A percentile compares a stretch with the other conserved stretches of the same genome.
Evolutionary conservation across 2,329 filamentous ascomycete species (phyloP).

Genomic region (Xylariales sp.): DNA sequence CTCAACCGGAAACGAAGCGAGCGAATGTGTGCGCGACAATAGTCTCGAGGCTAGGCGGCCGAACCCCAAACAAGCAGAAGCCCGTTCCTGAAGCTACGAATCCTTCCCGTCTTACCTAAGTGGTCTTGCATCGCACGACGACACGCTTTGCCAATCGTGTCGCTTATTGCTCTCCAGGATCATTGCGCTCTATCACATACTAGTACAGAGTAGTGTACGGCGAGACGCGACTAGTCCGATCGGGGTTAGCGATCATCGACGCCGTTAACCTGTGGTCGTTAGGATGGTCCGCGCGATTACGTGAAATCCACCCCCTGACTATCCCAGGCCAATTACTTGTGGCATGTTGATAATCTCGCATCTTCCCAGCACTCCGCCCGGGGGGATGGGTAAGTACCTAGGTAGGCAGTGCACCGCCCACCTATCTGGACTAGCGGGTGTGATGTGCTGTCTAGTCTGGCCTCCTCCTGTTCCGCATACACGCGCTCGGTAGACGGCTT

Average conservation of each 20-base stretch:
- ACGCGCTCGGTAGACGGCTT: too few species aligned
- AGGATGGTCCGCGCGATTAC: not conserved
- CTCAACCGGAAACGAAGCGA: not conserved
- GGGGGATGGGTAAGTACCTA: not conserved
- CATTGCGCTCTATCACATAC: not conserved
- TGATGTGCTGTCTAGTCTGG: too few species aligned
- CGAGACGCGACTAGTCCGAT: not conserved
- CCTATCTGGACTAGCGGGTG: too few species aligned
- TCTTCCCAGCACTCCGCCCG: not conserved
- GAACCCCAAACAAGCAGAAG: not conserved
- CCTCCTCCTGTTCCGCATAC: too few species aligned
- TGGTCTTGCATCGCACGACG: not conserved
- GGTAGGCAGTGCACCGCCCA: too few species aligned
- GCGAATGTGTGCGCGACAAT: not conserved
- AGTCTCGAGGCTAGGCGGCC: not conserved
- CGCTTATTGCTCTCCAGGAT: slow-evolving; percentile 1
- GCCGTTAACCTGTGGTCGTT: not conserved
- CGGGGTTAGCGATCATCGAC: not conserved
- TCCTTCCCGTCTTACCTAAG: slow-evolving; percentile 1
- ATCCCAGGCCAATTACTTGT: slow-evolving; percentile 5
- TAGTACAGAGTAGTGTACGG: too few species aligned
- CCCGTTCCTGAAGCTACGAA: slow-evolving; percentile 2
- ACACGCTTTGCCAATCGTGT: not conserved
- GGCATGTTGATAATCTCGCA: slow-evolving; percentile 19
- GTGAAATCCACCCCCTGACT: not conserved